Evolutionary conservation across 2,329 filamentous ascomycete genomes (phyloP).

Genomic region (Penicillium digitatum): DNA sequence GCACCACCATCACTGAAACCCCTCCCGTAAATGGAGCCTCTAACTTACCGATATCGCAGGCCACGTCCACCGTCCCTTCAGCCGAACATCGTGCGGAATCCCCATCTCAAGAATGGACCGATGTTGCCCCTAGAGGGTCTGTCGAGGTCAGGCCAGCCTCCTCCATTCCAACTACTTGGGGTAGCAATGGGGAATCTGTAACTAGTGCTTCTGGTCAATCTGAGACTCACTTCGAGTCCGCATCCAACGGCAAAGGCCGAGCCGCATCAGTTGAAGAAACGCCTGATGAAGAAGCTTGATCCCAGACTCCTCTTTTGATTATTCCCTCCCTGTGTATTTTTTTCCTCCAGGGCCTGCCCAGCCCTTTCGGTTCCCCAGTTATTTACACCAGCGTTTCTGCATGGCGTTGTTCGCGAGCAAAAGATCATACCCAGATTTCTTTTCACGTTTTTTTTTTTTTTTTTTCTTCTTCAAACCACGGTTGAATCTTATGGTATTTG

Average conservation of each 20-base stretch:
- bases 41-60: conserved; percentile 12
- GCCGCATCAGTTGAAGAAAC: conserved; percentile 37
- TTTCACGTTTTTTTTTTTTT: conserved; percentile 11
- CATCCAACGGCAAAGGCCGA: conserved; percentile 34
- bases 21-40: neutral
- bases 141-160: conserved; percentile 16
- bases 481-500: conserved; percentile 5
- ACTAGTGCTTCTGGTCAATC: neutral
- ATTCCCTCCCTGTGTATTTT: conserved; percentile 1
- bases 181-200: conserved; percentile 2
- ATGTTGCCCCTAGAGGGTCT: conserved; percentile 18
- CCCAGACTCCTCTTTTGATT: neutral
- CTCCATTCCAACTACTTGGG: conserved; percentile 15
- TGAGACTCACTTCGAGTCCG: conserved; percentile 19
- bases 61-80: conserved; percentile 7
- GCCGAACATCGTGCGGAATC: conserved; percentile 20
- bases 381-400: conserved; percentile 19
- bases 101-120: conserved; percentile 31
- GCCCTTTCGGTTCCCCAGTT: conserved; percentile 1
- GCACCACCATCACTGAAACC: neutral
- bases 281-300: conserved; percentile 28
- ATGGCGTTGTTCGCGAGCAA: conserved; percentile 26
- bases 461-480: too few relatives aligned
- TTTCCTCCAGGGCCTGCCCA: neutral
- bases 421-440: conserved; percentile 27